Percentiles rank a stretch among this genome's conserved stretches.
phyloP scores from a whole-genome alignment of 441 rosid genomes.

The Adansonia rubrostipa region DNA sequence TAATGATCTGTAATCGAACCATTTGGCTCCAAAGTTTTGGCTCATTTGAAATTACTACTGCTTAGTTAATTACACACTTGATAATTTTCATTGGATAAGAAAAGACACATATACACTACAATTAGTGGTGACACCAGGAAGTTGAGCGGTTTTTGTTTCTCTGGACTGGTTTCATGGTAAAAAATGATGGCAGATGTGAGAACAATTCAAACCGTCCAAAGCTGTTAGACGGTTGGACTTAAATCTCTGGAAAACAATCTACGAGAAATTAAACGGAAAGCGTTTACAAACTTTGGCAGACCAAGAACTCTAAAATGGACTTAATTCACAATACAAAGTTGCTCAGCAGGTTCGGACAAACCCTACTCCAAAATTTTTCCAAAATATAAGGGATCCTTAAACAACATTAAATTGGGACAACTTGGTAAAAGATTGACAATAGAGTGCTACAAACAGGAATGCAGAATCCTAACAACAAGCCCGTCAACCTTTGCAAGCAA shows the following conservation, averaged over 20 bases:
- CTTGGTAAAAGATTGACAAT: slow-evolving; percentile 34
- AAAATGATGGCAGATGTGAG: neutral
- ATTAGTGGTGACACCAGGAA: too few species aligned
- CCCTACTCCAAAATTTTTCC: slow-evolving; percentile 41
- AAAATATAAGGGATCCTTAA: slow-evolving; percentile 41
- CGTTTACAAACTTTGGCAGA: neutral
- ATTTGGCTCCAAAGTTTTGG: too few species aligned
- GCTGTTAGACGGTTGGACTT: neutral
- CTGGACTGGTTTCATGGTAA: too few species aligned
- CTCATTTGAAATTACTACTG: too few species aligned
- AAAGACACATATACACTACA: neutral
- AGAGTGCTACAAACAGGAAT: slow-evolving; percentile 45
- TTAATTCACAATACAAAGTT: slow-evolving; percentile 38
- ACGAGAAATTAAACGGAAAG: neutral
- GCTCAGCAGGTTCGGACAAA: slow-evolving; percentile 33
- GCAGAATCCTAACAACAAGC: slow-evolving; percentile 30
- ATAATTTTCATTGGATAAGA: too few species aligned
- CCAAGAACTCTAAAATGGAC: slow-evolving; percentile 28
- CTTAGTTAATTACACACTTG: too few species aligned
- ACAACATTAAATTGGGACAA: slow-evolving; percentile 39
- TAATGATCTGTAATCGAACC: too few species aligned
- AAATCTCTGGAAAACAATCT: neutral
- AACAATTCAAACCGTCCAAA: neutral
- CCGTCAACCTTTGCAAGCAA: slow-evolving; percentile 43
- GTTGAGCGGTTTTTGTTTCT: too few species aligned